phyloP scores from a whole-genome alignment of 768 basidiomycete genomes.

The Rubroboletus pulcherrimus region DNA sequence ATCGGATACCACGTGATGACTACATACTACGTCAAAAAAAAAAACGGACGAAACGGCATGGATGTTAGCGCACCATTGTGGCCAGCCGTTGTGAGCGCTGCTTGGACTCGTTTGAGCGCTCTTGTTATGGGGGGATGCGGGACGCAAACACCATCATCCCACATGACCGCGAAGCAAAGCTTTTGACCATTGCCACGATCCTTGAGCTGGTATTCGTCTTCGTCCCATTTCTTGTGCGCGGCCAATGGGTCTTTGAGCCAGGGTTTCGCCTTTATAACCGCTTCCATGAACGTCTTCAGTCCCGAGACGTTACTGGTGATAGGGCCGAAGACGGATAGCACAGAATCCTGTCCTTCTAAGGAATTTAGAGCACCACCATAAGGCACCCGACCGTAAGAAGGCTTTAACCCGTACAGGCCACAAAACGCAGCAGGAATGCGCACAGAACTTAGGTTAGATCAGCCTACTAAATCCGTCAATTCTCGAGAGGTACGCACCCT shows the following conservation, averaged over 20 bases:
- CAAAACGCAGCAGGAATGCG: constrained; percentile 67
- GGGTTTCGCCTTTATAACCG: constrained; percentile 54
- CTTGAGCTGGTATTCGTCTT: constrained; percentile 52
- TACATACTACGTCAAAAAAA: constrained; percentile 20
- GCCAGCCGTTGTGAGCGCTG: constrained; percentile 56
- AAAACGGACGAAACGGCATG: neutral
- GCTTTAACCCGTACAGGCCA: constrained; percentile 68
- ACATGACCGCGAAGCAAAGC: constrained; percentile 59
- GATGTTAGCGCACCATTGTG: constrained; percentile 49
- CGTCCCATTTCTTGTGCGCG: constrained; percentile 56
- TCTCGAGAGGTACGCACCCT: constrained; percentile 43
- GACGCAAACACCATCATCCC: constrained; percentile 57
- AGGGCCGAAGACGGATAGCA: constrained; percentile 74
- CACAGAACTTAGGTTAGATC: constrained; percentile 46
- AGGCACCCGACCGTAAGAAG: constrained; percentile 67
- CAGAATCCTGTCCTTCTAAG: constrained; percentile 66
- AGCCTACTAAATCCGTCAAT: neutral
- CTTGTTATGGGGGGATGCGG: constrained; percentile 66
- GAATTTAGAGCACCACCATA: constrained; percentile 65
- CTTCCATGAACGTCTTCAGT: constrained; percentile 64
- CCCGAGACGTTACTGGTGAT: constrained; percentile 54
- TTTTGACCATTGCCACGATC: constrained; percentile 54
- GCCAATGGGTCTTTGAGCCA: constrained; percentile 66
- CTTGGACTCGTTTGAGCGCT: constrained; percentile 53
- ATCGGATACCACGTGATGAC: constrained; percentile 69